Conservation (phyloP, 2,329 filamentous ascomycete genomes). For the Triangularia verruculosa region DNA sequence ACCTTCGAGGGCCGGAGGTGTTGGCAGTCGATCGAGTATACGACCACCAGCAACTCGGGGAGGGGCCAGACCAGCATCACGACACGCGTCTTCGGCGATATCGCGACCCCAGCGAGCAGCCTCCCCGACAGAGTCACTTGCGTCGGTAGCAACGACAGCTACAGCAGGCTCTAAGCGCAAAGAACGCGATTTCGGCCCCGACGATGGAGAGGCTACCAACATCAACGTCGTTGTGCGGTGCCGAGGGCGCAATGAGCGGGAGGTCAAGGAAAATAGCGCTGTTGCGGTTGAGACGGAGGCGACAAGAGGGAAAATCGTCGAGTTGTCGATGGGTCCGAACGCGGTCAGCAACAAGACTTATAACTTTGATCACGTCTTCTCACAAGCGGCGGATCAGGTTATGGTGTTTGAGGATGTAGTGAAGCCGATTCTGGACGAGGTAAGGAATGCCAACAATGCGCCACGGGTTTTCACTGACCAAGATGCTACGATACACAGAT, state of each 20-base stretch:
- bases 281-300: conserved; percentile 87
- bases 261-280: conserved; percentile 90
- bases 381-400: conserved; percentile 85
- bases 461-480: not conserved
- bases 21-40: conserved; percentile 30
- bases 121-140: conserved; percentile 70
- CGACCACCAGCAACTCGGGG: conserved; percentile 26
- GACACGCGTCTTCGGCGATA: conserved; percentile 23
- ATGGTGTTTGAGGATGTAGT: conserved; percentile 97
- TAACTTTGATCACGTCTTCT: conserved; percentile 95
- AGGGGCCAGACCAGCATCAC: conserved; percentile 23
- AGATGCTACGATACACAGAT: conserved; percentile 55
- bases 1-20: conserved; percentile 16
- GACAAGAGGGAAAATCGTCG: conserved; percentile 79
- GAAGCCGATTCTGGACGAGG: conserved; percentile 87
- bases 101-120: conserved; percentile 39
- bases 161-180: conserved; percentile 74
- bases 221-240: conserved; percentile 97
- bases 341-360: conserved; percentile 95
- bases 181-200: conserved; percentile 73
- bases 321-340: conserved; percentile 88
- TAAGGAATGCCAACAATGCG: conserved; percentile 39
- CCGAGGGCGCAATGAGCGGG: conserved; percentile 85
- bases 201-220: conserved; percentile 77
- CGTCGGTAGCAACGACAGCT: conserved; percentile 55